These are phyloP conservation scores for Paramecium primaurelia DNA, from an alignment of 73 alveolate genomes.

Conservation along the genomic window DNA sequence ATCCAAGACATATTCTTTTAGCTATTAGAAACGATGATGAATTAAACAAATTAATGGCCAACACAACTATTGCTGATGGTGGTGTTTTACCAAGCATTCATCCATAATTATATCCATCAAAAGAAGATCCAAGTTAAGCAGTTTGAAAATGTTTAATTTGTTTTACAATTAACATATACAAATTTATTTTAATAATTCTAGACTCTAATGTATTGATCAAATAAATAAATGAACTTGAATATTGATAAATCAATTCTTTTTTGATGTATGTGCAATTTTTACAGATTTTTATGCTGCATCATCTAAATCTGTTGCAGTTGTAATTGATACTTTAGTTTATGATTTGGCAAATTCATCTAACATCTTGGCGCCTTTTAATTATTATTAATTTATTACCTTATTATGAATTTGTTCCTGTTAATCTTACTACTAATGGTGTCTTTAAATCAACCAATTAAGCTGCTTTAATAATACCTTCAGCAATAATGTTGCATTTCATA, in stretches of 20 bases:
- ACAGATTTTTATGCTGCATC: conserved; percentile 49
- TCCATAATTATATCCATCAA: conserved; percentile 51
- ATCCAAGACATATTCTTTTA: conserved; percentile 85
- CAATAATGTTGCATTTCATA: conserved; percentile 91
- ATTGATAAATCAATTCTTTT: neutral
- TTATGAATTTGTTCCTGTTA: conserved; percentile 89
- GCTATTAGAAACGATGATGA: conserved; percentile 88
- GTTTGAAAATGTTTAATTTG: conserved; percentile 8
- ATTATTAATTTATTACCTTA: conserved; percentile 54
- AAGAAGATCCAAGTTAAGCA: conserved; percentile 35
- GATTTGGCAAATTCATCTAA: conserved; percentile 35
- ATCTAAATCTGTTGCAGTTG: conserved; percentile 45
- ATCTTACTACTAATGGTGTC: conserved; percentile 91
- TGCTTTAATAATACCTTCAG: conserved; percentile 90
- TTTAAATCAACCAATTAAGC: conserved; percentile 72
- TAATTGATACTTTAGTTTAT: conserved; percentile 31
- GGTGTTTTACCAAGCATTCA: conserved; percentile 83
- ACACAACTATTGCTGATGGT: conserved; percentile 80
- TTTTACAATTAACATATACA: neutral
- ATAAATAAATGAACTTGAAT: neutral
- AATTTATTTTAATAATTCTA: neutral
- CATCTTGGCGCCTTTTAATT: neutral
- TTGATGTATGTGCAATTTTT: neutral
- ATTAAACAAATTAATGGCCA: conserved; percentile 74
- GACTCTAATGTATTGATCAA: neutral